phyloP scores from a whole-genome alignment of 495 filamentous ascomycete species.

The Penicillium coprophilum region DNA sequence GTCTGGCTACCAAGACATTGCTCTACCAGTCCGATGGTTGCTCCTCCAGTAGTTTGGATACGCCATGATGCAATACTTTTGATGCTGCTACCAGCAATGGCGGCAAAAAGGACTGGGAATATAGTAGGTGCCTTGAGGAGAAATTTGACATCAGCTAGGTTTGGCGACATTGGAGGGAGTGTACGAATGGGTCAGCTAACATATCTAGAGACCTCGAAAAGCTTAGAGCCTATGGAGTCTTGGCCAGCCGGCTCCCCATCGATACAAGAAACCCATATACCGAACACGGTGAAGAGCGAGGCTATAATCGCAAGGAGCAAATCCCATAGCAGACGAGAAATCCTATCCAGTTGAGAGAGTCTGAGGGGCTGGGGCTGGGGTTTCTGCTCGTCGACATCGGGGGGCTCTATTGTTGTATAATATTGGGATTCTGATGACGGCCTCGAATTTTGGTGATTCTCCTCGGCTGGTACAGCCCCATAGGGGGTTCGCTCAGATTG shows the following conservation, averaged over 20 bases:
- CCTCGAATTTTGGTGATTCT: neutral
- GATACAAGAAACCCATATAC: slow-evolving; percentile 1
- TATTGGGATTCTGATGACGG: neutral
- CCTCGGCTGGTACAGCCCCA: neutral
- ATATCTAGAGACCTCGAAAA: slow-evolving; percentile 1
- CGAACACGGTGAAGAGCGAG: neutral
- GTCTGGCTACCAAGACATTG: slow-evolving; percentile 6
- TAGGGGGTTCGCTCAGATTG: neutral
- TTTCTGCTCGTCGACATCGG: neutral
- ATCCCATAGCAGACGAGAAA: neutral
- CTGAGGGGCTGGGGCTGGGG: neutral
- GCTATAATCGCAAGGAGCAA: neutral
- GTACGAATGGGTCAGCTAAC: neutral
- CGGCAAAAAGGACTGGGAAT: slow-evolving; percentile 1
- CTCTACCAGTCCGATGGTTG: slow-evolving; percentile 1
- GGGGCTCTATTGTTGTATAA: neutral
- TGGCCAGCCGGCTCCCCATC: neutral
- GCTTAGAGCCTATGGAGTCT: neutral
- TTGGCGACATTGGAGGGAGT: neutral
- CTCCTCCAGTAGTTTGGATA: neutral
- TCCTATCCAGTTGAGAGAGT: neutral
- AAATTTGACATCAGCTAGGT: neutral
- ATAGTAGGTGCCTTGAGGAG: neutral
- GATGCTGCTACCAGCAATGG: slow-evolving; percentile 3
- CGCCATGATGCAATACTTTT: slow-evolving; percentile 6